phyloP scores from a whole-genome alignment of 352 stramenopile genomes.

The Phytophthora sp. region DNA sequence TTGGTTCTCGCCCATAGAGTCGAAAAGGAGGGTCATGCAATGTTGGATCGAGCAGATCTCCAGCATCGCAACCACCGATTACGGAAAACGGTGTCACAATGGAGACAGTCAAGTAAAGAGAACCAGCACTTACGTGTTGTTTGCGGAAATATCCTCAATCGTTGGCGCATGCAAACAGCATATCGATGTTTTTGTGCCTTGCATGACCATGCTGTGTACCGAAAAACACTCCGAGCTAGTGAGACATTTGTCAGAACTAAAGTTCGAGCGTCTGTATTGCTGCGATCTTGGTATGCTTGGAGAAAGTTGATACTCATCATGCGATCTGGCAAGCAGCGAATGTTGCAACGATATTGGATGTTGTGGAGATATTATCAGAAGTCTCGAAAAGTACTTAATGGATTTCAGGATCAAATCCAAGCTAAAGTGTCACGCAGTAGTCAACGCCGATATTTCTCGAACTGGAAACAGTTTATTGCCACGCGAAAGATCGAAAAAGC shows the following conservation, averaged over 20 bases:
- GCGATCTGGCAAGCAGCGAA: conserved; percentile 16
- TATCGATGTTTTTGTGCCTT: conserved; percentile 45
- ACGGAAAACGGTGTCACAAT: conserved; percentile 10
- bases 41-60: conserved; percentile 8
- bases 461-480: conserved; percentile 40
- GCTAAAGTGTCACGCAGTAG: conserved; percentile 13
- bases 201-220: background rate
- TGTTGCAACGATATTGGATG: conserved; percentile 29
- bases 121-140: conserved; percentile 20
- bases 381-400: conserved; percentile 11
- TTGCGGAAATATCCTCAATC: conserved; percentile 29
- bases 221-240: conserved; percentile 6
- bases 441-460: conserved; percentile 17
- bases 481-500: conserved; percentile 37
- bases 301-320: conserved; percentile 42
- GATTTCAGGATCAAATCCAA: conserved; percentile 35
- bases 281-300: conserved; percentile 45
- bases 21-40: background rate
- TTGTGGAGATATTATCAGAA: conserved; percentile 23
- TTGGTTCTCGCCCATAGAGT: conserved; percentile 12
- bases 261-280: background rate
- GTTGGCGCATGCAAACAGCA: conserved; percentile 46
- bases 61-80: conserved; percentile 13
- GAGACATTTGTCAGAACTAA: conserved; percentile 7
- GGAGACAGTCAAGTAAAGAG: conserved; percentile 14